Conservation (phyloP, 768 basidiomycete species). For the Pleurotus sapidus region DNA sequence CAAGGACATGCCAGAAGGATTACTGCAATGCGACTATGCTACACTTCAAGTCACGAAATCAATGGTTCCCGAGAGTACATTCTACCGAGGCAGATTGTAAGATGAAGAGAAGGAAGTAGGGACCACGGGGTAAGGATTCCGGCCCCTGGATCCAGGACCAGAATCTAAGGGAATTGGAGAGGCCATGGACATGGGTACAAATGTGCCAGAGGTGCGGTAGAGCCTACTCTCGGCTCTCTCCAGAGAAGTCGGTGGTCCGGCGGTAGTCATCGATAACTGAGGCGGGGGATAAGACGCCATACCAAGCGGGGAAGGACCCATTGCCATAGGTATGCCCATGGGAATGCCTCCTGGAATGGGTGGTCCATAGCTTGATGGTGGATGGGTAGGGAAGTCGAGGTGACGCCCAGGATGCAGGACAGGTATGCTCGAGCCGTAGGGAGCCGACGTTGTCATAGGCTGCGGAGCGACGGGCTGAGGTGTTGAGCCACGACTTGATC, state of each 20-base stretch:
- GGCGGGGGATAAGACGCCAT: not conserved
- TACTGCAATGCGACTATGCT: not conserved
- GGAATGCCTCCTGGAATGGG: no score
- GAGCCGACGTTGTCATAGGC: not conserved
- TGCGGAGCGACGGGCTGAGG: not conserved
- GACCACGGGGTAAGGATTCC: slow-evolving; percentile 17
- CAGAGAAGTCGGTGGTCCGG: slow-evolving; percentile 5
- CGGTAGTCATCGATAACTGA: not conserved
- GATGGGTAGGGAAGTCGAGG: not conserved
- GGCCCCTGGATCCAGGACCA: not conserved
- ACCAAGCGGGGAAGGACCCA: not conserved
- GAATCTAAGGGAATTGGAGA: not conserved
- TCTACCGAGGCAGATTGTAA: slow-evolving; percentile 1
- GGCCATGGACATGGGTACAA: slow-evolving; percentile 2
- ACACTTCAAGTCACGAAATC: not conserved
- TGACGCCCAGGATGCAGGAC: not conserved
- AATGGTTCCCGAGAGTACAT: not conserved
- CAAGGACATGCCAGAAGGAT: no score
- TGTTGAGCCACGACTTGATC: not conserved
- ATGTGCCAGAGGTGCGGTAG: slow-evolving; percentile 1
- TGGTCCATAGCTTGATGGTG: no score
- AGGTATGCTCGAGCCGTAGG: not conserved
- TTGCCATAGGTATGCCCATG: no score
- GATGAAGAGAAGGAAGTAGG: slow-evolving; percentile 9
- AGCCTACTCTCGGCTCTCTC: slow-evolving; percentile 1